Evolutionary conservation across 2,329 filamentous ascomycete species (phyloP).

Genomic region (Sphaerulina vaccinii): DNA sequence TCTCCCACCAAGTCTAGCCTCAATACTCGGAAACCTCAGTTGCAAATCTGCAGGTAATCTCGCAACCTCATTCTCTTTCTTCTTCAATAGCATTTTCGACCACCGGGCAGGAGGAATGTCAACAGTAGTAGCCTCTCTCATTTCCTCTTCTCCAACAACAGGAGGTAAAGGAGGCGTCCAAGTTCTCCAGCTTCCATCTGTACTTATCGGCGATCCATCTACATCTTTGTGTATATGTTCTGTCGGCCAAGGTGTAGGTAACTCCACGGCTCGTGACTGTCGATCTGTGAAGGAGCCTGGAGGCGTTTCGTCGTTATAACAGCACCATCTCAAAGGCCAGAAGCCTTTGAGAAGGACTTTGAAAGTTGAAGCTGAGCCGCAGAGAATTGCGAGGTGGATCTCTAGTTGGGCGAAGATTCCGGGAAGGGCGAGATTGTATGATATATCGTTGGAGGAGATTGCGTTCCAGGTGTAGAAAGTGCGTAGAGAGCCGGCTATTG

Average conservation of each 20-base stretch:
- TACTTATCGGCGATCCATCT: not conserved
- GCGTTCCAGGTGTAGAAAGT: slow-evolving; percentile 21
- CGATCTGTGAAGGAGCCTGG: slow-evolving; percentile 3
- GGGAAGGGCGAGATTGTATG: slow-evolving; percentile 11
- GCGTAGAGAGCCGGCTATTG: slow-evolving; percentile 17
- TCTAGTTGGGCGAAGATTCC: slow-evolving; percentile 20
- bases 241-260: slow-evolving; percentile 3
- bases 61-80: not conserved
- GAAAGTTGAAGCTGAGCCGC: slow-evolving; percentile 19
- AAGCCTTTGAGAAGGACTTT: slow-evolving; percentile 18
- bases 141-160: not conserved
- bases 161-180: slow-evolving; percentile 5
- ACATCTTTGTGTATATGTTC: slow-evolving; percentile 7
- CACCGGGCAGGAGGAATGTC: not conserved
- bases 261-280: not conserved
- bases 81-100: not conserved
- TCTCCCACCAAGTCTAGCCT: slow-evolving; percentile 9
- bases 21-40: slow-evolving; percentile 15
- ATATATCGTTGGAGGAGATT: slow-evolving; percentile 9
- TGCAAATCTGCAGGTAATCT: slow-evolving; percentile 7
- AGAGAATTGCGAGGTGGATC: slow-evolving; percentile 21
- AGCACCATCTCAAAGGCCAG: slow-evolving; percentile 11
- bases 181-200: slow-evolving; percentile 1
- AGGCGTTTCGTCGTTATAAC: slow-evolving; percentile 3
- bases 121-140: too few relatives aligned